These are phyloP conservation scores for Lavandula angustifolia DNA, from an alignment of 257 asterid genomes.

Conservation along the genomic window DNA sequence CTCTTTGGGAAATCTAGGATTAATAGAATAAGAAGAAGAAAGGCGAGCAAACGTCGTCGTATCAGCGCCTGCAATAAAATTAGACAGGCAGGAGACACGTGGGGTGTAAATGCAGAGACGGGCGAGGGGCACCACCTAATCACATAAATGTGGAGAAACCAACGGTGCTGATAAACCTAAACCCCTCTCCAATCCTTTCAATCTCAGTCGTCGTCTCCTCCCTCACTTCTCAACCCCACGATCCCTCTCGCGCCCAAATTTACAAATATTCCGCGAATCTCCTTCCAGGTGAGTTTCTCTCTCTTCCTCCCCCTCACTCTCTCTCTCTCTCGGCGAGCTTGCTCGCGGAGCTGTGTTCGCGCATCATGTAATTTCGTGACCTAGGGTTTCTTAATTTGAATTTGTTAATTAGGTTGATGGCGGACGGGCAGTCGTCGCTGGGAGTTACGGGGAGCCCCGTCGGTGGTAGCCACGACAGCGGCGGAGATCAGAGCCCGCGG, in stretches of 20 bases:
- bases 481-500: conserved; percentile 79
- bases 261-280: conserved; percentile 26
- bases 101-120: conserved; percentile 26
- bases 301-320: not conserved
- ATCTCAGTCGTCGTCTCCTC: conserved; percentile 80
- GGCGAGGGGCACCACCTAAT: not conserved
- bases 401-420: conserved; percentile 41
- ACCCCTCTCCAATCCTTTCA: conserved; percentile 43
- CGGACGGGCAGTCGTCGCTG: conserved; percentile 55
- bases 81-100: conserved; percentile 32
- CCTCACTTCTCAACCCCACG: conserved; percentile 78
- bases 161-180: conserved; percentile 74
- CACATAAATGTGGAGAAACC: conserved; percentile 33
- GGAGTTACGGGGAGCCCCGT: conserved; percentile 63
- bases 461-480: conserved; percentile 73
- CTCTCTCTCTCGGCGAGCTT: not conserved
- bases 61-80: not conserved
- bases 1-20: too few relatives aligned
- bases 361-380: conserved; percentile 6
- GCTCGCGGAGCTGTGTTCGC: not conserved
- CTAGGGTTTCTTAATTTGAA: conserved; percentile 24
- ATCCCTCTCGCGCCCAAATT: conserved; percentile 69
- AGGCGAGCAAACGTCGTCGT: not conserved
- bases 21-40: too few relatives aligned
- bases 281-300: conserved; percentile 24